Base-by-base conservation (phyloP, 2,329 filamentous ascomycete genomes). In the Tolypocladium nubicola region DNA sequence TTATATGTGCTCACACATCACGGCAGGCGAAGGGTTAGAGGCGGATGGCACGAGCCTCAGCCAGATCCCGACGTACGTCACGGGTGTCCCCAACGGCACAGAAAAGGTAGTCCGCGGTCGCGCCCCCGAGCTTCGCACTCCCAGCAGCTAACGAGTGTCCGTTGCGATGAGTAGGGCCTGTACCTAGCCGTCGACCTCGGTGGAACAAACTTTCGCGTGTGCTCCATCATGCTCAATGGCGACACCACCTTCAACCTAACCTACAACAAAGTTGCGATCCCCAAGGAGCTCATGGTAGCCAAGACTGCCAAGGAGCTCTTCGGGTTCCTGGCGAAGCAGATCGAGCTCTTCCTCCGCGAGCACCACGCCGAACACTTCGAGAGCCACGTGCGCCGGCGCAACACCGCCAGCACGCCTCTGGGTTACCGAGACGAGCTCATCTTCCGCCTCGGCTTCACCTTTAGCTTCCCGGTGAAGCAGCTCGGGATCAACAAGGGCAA, bases 171-270 rank as follows among this genome's bases (percentile, higher is more conserved):
- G n/a, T 65, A 95, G 90, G 94, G 94, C 53, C 79, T 97, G 43
- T 99, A 97, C 75, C 85, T 99, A 69, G 93, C 94, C 43, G 92
- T 99, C 62, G 94, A 99, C 69, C 82, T 99, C n/a, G 94, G 94
- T 61, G 94, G 94, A 66, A 99, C 94, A 62, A 99, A 99, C 77
- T 96, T 97, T 75, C 88, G 94, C 65, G 94, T 99, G 67, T 99
- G 94, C 77, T 97, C 93, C 49, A 88, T 99, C 67, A 83, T 89
- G 65, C 80, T 99, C 60, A 92, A 96, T 70, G 94, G 94, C 68
- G 90, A 97, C 76, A 92, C 88, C 66, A 97, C 91, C 58, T 97
- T 97, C 79, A 90, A 89, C 73, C 83, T 97, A 65, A 95, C 88
- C 56, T 95, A 90, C 76, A 90, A 85, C 74, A 97, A 97, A 76